Conservation (phyloP, 208 protist genomes). For the Crithidia mellificae region DNA sequence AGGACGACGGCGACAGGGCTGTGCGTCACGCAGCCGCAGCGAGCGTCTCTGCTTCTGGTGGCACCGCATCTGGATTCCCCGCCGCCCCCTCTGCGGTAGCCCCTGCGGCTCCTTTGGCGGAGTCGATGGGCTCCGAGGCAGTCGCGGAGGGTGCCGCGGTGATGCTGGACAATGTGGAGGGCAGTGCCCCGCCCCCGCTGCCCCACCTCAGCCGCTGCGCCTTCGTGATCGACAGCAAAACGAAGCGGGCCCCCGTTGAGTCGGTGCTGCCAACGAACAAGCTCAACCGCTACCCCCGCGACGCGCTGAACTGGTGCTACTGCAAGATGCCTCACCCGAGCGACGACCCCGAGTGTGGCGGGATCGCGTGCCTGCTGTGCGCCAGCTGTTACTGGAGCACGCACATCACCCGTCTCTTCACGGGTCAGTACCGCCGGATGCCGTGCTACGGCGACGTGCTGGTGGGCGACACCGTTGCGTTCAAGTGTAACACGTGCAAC, state of each 20-base stretch:
- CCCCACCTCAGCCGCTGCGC: constrained; percentile 51
- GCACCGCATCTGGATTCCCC: not conserved
- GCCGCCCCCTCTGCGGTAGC: not conserved
- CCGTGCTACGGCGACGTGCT: constrained; percentile 85
- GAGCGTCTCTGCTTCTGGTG: too few species aligned
- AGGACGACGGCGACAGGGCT: too few species aligned
- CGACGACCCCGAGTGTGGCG: constrained; percentile 68
- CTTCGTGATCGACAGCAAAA: constrained; percentile 75
- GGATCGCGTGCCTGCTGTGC: constrained; percentile 81
- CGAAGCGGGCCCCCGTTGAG: constrained; percentile 44
- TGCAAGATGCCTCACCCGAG: constrained; percentile 58
- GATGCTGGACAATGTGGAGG: not conserved
- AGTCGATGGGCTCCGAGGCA: not conserved
- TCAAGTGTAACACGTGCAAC: constrained; percentile 70
- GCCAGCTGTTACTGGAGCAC: constrained; percentile 77
- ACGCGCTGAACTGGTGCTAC: constrained; percentile 75
- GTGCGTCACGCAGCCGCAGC: not conserved
- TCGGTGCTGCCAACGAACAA: constrained; percentile 61
- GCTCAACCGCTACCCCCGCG: constrained; percentile 79
- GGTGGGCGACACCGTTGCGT: constrained; percentile 65
- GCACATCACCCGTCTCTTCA: constrained; percentile 68
- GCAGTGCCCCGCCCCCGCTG: constrained; percentile 11
- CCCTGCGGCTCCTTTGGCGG: not conserved
- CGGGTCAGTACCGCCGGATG: constrained; percentile 52
- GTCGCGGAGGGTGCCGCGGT: not conserved